These are phyloP conservation scores for Boletus calvinii DNA, from an alignment of 1,284 basidiomycete species.

Conservation along the genomic window DNA sequence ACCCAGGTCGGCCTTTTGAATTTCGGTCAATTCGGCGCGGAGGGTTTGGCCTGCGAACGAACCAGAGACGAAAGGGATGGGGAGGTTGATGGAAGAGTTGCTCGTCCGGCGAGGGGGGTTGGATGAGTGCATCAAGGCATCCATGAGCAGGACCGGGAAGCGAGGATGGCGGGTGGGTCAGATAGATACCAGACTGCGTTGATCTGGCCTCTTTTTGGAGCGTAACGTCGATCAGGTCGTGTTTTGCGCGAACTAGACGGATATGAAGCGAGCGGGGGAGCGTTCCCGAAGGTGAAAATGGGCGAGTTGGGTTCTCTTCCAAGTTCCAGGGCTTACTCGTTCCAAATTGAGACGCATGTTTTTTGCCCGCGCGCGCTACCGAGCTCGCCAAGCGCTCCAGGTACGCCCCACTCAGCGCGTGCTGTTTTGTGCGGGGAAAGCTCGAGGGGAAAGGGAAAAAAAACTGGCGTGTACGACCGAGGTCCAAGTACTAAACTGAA, in stretches of 20 bases:
- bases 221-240: constrained; percentile 18
- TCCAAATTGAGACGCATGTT: constrained; percentile 28
- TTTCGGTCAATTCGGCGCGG: constrained; percentile 57
- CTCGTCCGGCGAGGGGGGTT: constrained; percentile 28
- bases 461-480: neutral
- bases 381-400: constrained; percentile 22
- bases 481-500: neutral
- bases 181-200: neutral
- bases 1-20: constrained; percentile 64
- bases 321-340: constrained; percentile 8
- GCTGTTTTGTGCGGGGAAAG: neutral
- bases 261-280: constrained; percentile 4
- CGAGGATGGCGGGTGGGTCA: neutral
- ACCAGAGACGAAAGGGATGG: constrained; percentile 54
- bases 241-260: constrained; percentile 9
- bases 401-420: constrained; percentile 4
- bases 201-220: constrained; percentile 15
- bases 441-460: neutral
- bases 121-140: constrained; percentile 18
- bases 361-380: constrained; percentile 4
- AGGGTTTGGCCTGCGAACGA: constrained; percentile 59
- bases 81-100: constrained; percentile 37
- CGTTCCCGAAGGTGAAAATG: neutral
- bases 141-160: constrained; percentile 19
- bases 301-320: neutral